Percentiles rank a stretch among this genome's conserved stretches.
phyloP scores from a whole-genome alignment of 495 filamentous ascomycete genomes.

The Tuber calosporum region DNA sequence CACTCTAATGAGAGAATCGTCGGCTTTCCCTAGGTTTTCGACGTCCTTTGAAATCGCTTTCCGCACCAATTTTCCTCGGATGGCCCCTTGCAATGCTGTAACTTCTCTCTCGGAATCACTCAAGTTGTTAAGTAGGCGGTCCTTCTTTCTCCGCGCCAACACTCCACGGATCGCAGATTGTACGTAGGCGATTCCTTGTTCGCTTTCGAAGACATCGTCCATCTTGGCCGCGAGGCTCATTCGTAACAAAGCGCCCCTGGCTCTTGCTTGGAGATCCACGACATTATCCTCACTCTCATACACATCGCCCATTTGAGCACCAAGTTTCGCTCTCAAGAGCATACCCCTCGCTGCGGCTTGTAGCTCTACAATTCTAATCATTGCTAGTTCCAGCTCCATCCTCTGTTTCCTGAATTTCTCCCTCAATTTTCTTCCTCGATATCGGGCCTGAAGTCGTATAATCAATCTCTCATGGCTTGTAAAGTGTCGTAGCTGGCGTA shows the following conservation, averaged over 20 bases:
- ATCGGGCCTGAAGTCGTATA: conserved; percentile 72
- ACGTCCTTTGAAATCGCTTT: conserved; percentile 40
- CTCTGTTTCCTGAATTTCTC: conserved; percentile 58
- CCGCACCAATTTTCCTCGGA: conserved; percentile 43
- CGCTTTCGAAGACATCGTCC: conserved; percentile 45
- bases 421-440: conserved; percentile 69
- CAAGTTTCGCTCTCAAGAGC: conserved; percentile 49
- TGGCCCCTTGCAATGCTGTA: conserved; percentile 31
- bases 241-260: conserved; percentile 55
- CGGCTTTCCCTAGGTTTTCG: conserved; percentile 42
- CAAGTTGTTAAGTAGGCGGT: conserved; percentile 24
- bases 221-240: conserved; percentile 50
- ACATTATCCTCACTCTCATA: conserved; percentile 34
- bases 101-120: conserved; percentile 20
- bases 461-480: conserved; percentile 64
- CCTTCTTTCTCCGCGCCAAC: conserved; percentile 41
- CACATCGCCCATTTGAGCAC: conserved; percentile 50
- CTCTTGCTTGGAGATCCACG: conserved; percentile 61
- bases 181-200: conserved; percentile 20
- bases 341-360: conserved; percentile 66
- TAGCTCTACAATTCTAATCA: conserved; percentile 56
- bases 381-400: conserved; percentile 54
- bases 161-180: conserved; percentile 40
- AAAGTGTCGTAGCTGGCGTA: conserved; percentile 58
- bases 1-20: conserved; percentile 40